These are phyloP conservation scores for Escallonia herrerae DNA, from an alignment of 129 eudicot species.

Conservation along the genomic window DNA sequence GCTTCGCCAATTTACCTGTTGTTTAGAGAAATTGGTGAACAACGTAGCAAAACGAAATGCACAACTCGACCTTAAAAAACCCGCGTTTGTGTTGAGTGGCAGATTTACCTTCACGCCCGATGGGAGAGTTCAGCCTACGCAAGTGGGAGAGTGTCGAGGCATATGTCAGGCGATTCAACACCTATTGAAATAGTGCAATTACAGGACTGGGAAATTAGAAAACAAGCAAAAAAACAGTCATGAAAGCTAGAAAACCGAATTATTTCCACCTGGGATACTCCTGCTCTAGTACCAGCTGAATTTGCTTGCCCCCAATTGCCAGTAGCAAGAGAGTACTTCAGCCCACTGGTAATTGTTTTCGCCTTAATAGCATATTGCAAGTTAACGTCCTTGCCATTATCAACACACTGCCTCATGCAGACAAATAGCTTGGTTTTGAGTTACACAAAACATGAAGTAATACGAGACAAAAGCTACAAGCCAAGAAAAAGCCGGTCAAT, in stretches of 20 bases:
- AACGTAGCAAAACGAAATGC: no score
- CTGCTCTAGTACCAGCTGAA: conserved; percentile 75
- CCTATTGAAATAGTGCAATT: conserved; percentile 22
- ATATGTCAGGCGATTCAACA: conserved; percentile 66
- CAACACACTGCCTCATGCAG: conserved; percentile 39
- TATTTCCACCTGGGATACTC: conserved; percentile 58
- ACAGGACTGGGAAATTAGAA: neutral
- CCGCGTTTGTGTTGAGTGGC: no score
- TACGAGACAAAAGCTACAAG: neutral
- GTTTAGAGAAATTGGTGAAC: no score
- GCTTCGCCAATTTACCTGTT: conserved; percentile 64
- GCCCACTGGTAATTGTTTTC: conserved; percentile 69
- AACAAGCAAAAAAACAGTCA: neutral
- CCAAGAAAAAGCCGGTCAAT: neutral
- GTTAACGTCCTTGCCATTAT: conserved; percentile 61
- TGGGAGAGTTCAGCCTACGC: conserved; percentile 67
- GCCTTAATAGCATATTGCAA: conserved; percentile 68
- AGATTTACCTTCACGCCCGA: conserved; percentile 57
- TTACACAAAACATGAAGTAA: neutral
- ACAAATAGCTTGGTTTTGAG: neutral
- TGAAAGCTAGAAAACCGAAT: neutral
- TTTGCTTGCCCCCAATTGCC: conserved; percentile 84
- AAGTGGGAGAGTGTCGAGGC: conserved; percentile 75
- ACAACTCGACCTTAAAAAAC: no score
- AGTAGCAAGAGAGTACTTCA: conserved; percentile 67